Percentiles rank a stretch among this genome's conserved stretches.
phyloP scores from a whole-genome alignment of 176 grass and related monocot species.

The Leersia perrieri region DNA sequence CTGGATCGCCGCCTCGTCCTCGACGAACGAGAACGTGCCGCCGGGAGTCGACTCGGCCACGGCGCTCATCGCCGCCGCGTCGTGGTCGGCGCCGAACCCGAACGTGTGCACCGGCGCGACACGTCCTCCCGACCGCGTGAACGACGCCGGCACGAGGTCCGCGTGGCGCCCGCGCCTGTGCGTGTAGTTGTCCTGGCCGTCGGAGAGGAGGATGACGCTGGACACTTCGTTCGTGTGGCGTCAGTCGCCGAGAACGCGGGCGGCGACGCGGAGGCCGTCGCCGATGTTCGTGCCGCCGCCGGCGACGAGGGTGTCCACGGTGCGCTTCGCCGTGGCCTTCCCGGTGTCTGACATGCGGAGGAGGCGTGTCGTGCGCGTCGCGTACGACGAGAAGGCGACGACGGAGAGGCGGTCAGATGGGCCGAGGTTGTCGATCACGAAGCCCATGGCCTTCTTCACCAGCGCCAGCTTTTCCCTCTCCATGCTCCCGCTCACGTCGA shows the following conservation, averaged over 20 bases:
- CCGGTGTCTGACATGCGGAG: no score
- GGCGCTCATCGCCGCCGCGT: slow-evolving; percentile 49
- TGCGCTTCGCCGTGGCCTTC: no score
- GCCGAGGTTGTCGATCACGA: slow-evolving; percentile 63
- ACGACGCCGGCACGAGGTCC: no score
- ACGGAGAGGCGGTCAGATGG: slow-evolving; percentile 66
- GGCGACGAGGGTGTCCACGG: no score
- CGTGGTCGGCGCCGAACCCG: slow-evolving; percentile 66
- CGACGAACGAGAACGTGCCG: slow-evolving; percentile 81
- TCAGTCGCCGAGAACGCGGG: no score
- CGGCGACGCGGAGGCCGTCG: no score
- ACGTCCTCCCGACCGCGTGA: no score
- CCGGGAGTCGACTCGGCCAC: slow-evolving; percentile 47
- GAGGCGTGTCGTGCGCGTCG: no score
- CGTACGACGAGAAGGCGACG: slow-evolving; percentile 53
- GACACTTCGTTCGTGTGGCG: slow-evolving; percentile 54
- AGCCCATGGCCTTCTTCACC: slow-evolving; percentile 69
- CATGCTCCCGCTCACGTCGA: slow-evolving; percentile 92
- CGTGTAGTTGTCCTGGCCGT: slow-evolving; percentile 52
- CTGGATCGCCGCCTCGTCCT: slow-evolving; percentile 56
- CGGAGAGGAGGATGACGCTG: slow-evolving; percentile 77
- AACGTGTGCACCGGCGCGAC: slow-evolving; percentile 65
- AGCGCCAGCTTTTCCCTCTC: slow-evolving; percentile 61
- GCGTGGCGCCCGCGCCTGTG: no score
- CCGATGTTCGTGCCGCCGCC: slow-evolving; percentile 64